phyloP scores from a whole-genome alignment of 306 rosid genomes.

The Cucumis melo region DNA sequence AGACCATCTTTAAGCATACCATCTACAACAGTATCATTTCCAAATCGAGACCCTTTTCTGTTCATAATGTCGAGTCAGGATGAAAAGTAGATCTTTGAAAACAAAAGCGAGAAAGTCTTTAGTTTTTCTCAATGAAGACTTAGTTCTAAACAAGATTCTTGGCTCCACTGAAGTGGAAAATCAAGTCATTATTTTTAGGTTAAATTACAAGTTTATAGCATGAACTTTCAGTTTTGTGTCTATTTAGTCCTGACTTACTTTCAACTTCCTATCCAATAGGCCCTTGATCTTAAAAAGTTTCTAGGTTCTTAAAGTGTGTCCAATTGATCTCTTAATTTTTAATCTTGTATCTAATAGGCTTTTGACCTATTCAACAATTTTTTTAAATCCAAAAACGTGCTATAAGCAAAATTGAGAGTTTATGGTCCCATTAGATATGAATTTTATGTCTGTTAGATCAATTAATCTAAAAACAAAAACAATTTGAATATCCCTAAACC shows the following conservation, averaged over 20 bases:
- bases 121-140: neutral
- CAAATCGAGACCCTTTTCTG: constrained; percentile 83
- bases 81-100: neutral
- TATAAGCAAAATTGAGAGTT: neutral
- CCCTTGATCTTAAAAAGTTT: neutral
- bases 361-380: neutral
- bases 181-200: neutral
- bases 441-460: neutral
- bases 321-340: neutral
- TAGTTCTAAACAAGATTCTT: neutral
- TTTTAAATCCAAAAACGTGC: neutral
- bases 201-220: neutral
- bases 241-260: too few species aligned
- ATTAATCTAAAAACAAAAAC: too few species aligned
- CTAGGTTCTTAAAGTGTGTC: neutral
- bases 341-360: neutral
- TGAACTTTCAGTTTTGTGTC: neutral
- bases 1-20: constrained; percentile 95
- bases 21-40: constrained; percentile 72
- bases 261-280: too few species aligned
- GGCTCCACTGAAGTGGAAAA: neutral
- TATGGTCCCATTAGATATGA: neutral
- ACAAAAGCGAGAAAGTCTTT: neutral
- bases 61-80: constrained; percentile 10
- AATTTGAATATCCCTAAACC: neutral